A percentile compares a stretch with the other conserved stretches of the same genome.
Conservation (phyloP, 2,329 filamentous ascomycete genomes). For the Penicillium olsonii region DNA sequence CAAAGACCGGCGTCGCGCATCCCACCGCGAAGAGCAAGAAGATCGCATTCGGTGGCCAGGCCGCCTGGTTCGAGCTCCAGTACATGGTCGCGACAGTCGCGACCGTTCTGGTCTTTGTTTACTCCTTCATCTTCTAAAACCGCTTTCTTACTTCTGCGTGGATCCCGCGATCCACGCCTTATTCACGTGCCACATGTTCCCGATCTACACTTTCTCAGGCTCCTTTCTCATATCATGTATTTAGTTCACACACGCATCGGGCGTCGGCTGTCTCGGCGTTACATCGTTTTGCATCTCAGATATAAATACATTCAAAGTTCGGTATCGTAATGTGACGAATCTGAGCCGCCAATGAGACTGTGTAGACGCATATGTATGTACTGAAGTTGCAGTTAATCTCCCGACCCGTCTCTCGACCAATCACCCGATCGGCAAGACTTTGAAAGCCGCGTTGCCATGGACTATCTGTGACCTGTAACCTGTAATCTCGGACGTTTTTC, state of each 20-base stretch:
- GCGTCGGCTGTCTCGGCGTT: neutral
- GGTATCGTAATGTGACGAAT: neutral
- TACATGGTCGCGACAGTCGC: slow-evolving; percentile 54
- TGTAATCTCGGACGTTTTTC: neutral
- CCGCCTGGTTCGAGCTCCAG: slow-evolving; percentile 59
- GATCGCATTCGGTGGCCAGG: slow-evolving; percentile 56
- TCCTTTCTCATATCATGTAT: neutral
- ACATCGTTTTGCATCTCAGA: neutral
- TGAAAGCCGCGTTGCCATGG: neutral
- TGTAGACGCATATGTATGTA: neutral
- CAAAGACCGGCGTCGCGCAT: slow-evolving; percentile 52
- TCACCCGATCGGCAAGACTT: neutral
- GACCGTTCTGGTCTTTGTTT: slow-evolving; percentile 54
- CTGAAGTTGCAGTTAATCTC: too few relatives aligned
- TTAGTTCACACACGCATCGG: neutral
- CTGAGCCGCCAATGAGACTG: neutral
- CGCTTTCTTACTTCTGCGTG: neutral
- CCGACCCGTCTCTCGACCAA: neutral
- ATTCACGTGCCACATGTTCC: slow-evolving; percentile 10
- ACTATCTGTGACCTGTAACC: neutral
- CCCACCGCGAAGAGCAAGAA: slow-evolving; percentile 53
- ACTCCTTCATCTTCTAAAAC: slow-evolving; percentile 35
- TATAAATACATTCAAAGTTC: neutral
- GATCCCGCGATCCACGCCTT: neutral
- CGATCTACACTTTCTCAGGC: neutral